Percentiles rank a stretch among this genome's conserved stretches.
Conservation (phyloP, 306 rosid species). For the Arachis stenosperma region DNA sequence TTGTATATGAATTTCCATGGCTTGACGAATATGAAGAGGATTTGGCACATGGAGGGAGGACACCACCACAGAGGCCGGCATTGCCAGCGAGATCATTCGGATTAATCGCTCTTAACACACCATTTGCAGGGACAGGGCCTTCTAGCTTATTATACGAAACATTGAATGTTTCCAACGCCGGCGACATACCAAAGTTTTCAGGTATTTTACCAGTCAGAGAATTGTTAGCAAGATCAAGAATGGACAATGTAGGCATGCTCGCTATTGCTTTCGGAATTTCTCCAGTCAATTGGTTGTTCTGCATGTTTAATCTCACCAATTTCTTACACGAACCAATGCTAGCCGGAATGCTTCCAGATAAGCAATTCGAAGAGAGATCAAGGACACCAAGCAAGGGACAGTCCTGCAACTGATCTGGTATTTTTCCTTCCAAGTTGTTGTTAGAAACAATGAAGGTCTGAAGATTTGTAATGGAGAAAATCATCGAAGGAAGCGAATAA, state of each 20-base stretch:
- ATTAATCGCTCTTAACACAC: constrained; percentile 71
- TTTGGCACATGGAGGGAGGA: constrained; percentile 72
- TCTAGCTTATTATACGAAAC: constrained; percentile 80
- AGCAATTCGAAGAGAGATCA: constrained; percentile 75
- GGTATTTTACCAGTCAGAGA: constrained; percentile 84
- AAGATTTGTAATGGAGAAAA: constrained; percentile 71
- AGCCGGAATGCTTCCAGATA: constrained; percentile 73
- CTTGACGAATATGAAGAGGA: constrained; percentile 43
- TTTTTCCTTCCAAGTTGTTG: constrained; percentile 69
- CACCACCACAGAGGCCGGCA: constrained; percentile 73
- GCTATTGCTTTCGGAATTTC: constrained; percentile 75
- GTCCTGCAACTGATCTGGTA: constrained; percentile 83
- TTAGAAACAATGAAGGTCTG: constrained; percentile 74
- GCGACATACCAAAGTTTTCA: constrained; percentile 73
- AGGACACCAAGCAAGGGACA: constrained; percentile 82
- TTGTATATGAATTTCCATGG: constrained; percentile 49
- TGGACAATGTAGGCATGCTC: constrained; percentile 79
- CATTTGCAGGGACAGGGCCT: constrained; percentile 85
- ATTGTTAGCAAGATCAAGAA: constrained; percentile 90
- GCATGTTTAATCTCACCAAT: constrained; percentile 72
- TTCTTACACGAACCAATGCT: constrained; percentile 88
- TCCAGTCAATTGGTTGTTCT: constrained; percentile 71
- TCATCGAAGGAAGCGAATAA: constrained; percentile 79
- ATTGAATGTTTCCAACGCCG: constrained; percentile 83
- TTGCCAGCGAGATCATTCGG: constrained; percentile 79